Conservation (phyloP, 1,284 basidiomycete genomes). For the Ustilago hordei region DNA sequence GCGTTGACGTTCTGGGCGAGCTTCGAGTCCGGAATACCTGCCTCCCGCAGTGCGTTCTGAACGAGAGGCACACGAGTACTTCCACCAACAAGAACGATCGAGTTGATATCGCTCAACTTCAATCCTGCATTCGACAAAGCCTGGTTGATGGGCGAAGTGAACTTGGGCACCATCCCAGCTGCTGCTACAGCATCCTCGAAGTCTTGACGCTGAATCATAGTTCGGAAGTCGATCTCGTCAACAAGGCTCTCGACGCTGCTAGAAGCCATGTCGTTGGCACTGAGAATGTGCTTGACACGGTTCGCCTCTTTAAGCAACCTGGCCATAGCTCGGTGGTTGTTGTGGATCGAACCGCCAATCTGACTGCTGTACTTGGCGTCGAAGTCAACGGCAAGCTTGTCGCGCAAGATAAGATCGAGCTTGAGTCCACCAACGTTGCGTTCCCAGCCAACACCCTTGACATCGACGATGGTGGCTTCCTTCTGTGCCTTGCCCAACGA, state of each 20-base stretch:
- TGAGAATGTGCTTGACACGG: conserved; percentile 90
- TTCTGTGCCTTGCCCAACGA: conserved; percentile 73
- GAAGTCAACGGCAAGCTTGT: conserved; percentile 83
- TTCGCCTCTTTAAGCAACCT: conserved; percentile 93
- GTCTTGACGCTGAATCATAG: conserved; percentile 79
- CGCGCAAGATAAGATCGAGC: conserved; percentile 84
- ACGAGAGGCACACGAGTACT: conserved; percentile 91
- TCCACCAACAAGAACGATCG: conserved; percentile 91
- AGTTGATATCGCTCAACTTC: conserved; percentile 80
- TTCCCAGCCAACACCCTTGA: conserved; percentile 84
- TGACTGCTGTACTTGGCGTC: conserved; percentile 74
- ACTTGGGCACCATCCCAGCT: conserved; percentile 45
- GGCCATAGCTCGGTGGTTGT: conserved; percentile 86
- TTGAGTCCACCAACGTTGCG: conserved; percentile 82
- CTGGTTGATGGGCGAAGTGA: conserved; percentile 74
- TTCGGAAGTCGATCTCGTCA: conserved; percentile 89
- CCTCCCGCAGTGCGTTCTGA: conserved; percentile 74
- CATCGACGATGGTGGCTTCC: conserved; percentile 80
- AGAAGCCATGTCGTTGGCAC: conserved; percentile 86
- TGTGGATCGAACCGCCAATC: conserved; percentile 54
- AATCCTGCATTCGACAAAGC: conserved; percentile 80
- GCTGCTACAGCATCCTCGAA: conserved; percentile 75
- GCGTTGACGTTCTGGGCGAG: conserved; percentile 87
- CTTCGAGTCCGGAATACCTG: conserved; percentile 64
- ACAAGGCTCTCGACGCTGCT: conserved; percentile 86